Percentiles rank a stretch among this genome's conserved stretches.
Conservation (phyloP, 1,284 basidiomycete species). For the Ustilago bromivora region DNA sequence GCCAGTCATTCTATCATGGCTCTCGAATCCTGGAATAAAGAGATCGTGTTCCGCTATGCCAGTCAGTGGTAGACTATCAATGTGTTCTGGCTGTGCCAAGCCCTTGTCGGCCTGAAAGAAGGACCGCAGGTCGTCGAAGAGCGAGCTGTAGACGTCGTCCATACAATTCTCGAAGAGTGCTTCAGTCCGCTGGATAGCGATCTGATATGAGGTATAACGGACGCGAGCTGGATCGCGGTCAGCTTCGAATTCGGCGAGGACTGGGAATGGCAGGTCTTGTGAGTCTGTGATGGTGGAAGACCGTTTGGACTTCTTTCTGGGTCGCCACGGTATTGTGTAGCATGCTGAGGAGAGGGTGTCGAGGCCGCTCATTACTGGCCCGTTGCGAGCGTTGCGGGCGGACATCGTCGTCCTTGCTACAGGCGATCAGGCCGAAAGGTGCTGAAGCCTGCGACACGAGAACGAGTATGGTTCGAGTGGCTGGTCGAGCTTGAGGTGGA, state of each 20-base stretch:
- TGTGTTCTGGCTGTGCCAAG: not conserved
- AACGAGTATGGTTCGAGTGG: not conserved
- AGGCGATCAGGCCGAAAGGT: not conserved
- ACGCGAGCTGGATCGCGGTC: conserved; percentile 37
- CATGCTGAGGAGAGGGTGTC: conserved; percentile 44
- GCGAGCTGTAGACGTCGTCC: conserved; percentile 30
- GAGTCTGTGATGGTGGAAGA: not conserved
- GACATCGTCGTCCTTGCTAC: conserved; percentile 15
- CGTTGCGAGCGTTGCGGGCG: conserved; percentile 14
- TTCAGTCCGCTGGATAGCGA: conserved; percentile 36
- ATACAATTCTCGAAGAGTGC: conserved; percentile 39
- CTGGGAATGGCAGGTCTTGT: conserved; percentile 25
- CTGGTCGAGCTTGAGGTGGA: conserved; percentile 3
- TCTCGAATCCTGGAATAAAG: conserved; percentile 46
- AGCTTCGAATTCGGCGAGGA: conserved; percentile 41
- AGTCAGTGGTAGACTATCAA: not conserved
- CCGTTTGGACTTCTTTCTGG: conserved; percentile 31
- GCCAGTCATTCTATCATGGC: not conserved
- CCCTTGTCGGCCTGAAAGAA: conserved; percentile 27
- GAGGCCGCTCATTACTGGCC: conserved; percentile 23
- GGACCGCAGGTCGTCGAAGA: conserved; percentile 32
- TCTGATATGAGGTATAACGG: conserved; percentile 36
- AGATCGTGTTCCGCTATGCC: conserved; percentile 23
- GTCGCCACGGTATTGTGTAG: conserved; percentile 53
- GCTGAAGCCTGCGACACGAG: not conserved